Conservation (phyloP, 108 stramenopile genomes). For the Nitzschia sp. region DNA sequence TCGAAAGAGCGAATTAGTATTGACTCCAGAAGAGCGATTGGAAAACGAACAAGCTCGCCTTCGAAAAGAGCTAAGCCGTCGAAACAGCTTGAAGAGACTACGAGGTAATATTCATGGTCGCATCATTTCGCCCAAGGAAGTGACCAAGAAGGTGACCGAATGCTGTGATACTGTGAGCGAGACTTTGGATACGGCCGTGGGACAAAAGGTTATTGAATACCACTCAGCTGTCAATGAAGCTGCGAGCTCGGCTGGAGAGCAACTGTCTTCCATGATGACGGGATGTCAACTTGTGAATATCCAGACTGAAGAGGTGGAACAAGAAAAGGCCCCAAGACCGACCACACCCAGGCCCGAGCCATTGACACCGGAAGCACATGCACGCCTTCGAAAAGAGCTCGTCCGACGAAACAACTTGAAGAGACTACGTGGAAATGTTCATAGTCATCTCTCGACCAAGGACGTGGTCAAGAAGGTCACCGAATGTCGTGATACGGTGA, state of each 20-base stretch:
- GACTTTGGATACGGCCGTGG: constrained; percentile 2
- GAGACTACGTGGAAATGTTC: constrained; percentile 10
- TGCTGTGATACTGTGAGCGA: constrained; percentile 12
- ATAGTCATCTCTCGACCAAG: background rate
- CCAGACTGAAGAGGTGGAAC: too few relatives aligned
- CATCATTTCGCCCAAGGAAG: background rate
- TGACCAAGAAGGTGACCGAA: constrained; percentile 8
- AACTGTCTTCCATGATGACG: too few relatives aligned
- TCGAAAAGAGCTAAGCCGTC: background rate
- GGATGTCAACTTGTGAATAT: too few relatives aligned
- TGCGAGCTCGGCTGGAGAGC: too few relatives aligned
- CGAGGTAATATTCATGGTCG: constrained; percentile 11
- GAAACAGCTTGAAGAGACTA: constrained; percentile 1
- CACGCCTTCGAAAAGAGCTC: background rate
- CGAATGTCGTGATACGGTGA: constrained; percentile 12
- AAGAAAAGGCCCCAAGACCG: too few relatives aligned
- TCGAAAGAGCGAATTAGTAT: too few relatives aligned
- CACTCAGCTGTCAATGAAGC: too few relatives aligned
- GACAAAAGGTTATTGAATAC: too few relatives aligned
- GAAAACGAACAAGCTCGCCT: too few relatives aligned
- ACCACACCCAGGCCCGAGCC: too few relatives aligned
- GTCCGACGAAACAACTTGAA: constrained; percentile 1
- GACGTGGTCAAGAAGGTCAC: constrained; percentile 14
- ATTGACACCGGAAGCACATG: too few relatives aligned
- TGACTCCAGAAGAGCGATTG: too few relatives aligned